Base-by-base conservation (phyloP, 208 protist genomes). In the Endotrypanum monterogeii region DNA sequence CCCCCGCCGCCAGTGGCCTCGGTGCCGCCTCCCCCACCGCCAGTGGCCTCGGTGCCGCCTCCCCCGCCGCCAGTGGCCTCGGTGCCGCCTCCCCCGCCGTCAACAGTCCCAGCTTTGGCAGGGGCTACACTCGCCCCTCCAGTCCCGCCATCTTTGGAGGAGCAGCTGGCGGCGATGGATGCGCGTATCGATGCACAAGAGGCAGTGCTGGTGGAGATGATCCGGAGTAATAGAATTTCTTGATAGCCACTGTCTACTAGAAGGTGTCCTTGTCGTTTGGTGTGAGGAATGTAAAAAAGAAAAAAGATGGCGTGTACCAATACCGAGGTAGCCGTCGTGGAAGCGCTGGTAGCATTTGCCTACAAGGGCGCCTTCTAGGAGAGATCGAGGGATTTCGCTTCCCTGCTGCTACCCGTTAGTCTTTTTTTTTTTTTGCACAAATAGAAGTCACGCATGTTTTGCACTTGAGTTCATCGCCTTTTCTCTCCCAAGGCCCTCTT, bases 101-200 rank as follows among this genome's bases (percentile, higher is more conserved):
- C n/a, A n/a, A 23, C 67, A 37, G 76, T 25, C 23, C 41, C 35
- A 4, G 55, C 76, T 20, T 41, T 71, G 37, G 46, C 55, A 1
- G 11, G 55, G 28, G 69, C 14, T 1, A 69, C 72, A 4, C 60
- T 68, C 0, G 23, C 67, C 18, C 41, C 78, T 8, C 71, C 72
- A 7, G 30, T 35, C 2, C 67, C 67, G 7, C 68, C 68, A 0
- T 44, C 78, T 3, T 20, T 75, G 23, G 55, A 67, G 54, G 25
- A 77, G 41, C 73, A 78, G 58, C 78, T 78, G 23, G 39, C 30
- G 16, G 6, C 18, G 48, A 66, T 86, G 18, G 68, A 86, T 4
- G 73, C 68, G 2, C 76, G 76, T 37, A 82, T 80, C 32, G 73
- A 81, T 1, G 69, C 74, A 8, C 77, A 86, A 48, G 76, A 79